Percentiles rank a stretch among this genome's conserved stretches.
These are phyloP conservation scores for Conticribra guillardii DNA, from an alignment of 108 stramenopile species.

Conservation along the genomic window DNA sequence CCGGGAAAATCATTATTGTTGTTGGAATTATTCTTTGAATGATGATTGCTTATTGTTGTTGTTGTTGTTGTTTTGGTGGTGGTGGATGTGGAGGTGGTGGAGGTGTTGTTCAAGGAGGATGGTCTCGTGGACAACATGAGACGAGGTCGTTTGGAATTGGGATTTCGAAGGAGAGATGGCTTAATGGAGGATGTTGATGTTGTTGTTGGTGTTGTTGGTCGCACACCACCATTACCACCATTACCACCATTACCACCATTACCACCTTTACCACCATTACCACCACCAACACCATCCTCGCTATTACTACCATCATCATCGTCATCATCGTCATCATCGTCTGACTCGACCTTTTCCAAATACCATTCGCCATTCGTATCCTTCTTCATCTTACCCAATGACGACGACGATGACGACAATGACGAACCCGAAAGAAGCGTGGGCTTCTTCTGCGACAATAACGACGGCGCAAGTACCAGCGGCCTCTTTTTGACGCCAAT, in stretches of 20 bases:
- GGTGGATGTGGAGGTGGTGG: not conserved
- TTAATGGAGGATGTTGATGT: no score
- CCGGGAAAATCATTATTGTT: slow-evolving; percentile 41
- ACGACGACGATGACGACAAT: slow-evolving; percentile 5
- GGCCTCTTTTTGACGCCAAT: no score
- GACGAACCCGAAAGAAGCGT: not conserved
- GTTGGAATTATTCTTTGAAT: slow-evolving; percentile 2
- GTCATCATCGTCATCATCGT: not conserved
- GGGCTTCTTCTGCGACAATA: not conserved
- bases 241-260: no score
- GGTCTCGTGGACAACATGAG: no score
- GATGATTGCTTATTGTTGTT: not conserved
- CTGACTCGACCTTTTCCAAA: not conserved
- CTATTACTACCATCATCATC: no score
- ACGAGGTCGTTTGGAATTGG: no score
- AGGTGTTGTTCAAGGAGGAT: not conserved
- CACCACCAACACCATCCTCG: not conserved
- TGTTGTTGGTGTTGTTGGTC: no score
- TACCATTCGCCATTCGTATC: slow-evolving; percentile 34
- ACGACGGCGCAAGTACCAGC: no score
- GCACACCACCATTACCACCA: no score
- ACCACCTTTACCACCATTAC: no score
- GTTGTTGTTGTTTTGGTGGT: slow-evolving; percentile 1
- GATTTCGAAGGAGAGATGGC: no score
- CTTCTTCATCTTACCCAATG: slow-evolving; percentile 22